Percentiles rank a stretch among this genome's conserved stretches.
Evolutionary conservation across 2,329 filamentous ascomycete genomes (phyloP).

Genomic region (Clonostachys chloroleuca): DNA sequence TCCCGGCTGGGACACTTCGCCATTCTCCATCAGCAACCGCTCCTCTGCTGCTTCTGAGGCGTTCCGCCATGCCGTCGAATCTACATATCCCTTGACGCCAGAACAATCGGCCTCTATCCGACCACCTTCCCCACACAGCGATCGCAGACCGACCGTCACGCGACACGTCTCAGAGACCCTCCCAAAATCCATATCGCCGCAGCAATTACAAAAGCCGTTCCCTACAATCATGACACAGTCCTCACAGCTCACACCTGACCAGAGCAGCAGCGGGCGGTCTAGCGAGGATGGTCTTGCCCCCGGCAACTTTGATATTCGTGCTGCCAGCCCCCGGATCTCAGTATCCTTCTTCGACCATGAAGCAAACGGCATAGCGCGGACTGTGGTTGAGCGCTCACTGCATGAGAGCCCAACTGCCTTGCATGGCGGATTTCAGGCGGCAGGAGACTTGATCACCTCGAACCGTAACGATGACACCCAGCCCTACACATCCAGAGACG

Average conservation of each 20-base stretch:
- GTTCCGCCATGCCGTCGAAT: constrained; percentile 14
- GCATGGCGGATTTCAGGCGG: constrained; percentile 23
- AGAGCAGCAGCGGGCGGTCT: constrained; percentile 42
- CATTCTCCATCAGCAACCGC: constrained; percentile 4
- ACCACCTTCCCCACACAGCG: constrained; percentile 33
- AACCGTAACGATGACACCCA: constrained; percentile 10
- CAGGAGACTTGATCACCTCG: constrained; percentile 31
- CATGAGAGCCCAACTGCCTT: constrained; percentile 20
- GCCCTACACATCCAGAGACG: constrained; percentile 24
- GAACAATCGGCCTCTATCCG: constrained; percentile 44
- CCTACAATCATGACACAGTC: constrained; percentile 18
- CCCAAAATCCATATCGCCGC: constrained; percentile 31
- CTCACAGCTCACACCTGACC: constrained; percentile 42
- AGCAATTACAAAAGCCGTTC: constrained; percentile 34
- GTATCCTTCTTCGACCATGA: constrained; percentile 52
- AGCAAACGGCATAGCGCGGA: constrained; percentile 24
- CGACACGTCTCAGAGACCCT: constrained; percentile 12
- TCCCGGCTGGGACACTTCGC: constrained; percentile 11
- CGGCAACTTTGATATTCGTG: constrained; percentile 31
- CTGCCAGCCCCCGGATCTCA: constrained; percentile 46
- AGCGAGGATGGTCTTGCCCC: constrained; percentile 43
- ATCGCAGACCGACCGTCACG: constrained; percentile 17
- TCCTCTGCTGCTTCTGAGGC: constrained; percentile 5
- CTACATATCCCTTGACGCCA: constrained; percentile 43
- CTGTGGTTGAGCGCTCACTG: constrained; percentile 30